Evolutionary conservation across 768 basidiomycete species (phyloP).

Genomic region (Mrakia gelida): DNA sequence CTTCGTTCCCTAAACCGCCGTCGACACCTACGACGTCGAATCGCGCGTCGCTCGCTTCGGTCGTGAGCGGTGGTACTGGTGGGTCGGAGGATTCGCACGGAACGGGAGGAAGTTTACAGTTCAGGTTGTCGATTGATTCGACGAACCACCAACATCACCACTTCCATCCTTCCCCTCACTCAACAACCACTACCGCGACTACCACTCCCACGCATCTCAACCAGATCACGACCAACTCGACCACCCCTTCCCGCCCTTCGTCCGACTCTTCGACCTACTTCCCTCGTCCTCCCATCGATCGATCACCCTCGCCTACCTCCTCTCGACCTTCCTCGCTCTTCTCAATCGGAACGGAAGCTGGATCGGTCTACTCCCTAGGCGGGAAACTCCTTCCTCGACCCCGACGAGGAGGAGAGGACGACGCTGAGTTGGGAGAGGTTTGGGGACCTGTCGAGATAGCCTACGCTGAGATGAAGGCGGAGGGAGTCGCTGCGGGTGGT

Average conservation of each 20-base stretch:
- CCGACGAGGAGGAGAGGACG: not conserved
- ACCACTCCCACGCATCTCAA: not conserved
- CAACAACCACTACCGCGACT: no score
- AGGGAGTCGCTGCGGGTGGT: not conserved
- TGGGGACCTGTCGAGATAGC: not conserved
- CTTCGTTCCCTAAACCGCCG: not conserved
- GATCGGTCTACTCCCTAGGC: not conserved
- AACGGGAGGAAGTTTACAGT: not conserved
- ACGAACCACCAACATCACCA: not conserved
- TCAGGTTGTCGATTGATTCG: not conserved
- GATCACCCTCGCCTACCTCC: not conserved
- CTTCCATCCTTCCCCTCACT: not conserved
- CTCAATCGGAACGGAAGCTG: not conserved
- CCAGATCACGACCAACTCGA: not conserved
- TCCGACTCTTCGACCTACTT: not conserved
- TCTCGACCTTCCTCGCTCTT: not conserved
- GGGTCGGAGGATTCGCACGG: not conserved
- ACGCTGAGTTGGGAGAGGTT: not conserved
- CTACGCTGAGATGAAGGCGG: not conserved
- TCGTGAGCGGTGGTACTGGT: no score
- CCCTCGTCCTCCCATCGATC: not conserved
- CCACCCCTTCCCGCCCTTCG: not conserved
- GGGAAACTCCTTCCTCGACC: not conserved
- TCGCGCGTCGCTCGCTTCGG: not conserved
- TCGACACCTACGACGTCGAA: not conserved